phyloP scores from a whole-genome alignment of 805 yeast species.

The Metschnikowia borealis region DNA sequence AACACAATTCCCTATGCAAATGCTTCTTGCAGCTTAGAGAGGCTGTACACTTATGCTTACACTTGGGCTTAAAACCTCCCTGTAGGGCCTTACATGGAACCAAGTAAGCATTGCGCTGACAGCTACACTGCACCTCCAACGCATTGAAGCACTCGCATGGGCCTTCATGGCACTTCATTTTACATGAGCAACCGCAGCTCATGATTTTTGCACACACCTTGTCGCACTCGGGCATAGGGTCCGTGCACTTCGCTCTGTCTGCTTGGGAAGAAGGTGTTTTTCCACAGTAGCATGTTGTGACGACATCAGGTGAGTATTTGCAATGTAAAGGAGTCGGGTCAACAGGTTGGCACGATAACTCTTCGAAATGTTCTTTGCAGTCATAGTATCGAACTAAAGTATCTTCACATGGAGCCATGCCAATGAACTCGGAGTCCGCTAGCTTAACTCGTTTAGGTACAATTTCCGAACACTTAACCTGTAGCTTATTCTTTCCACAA shows the following conservation, averaged over 20 bases:
- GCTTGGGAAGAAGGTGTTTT: slow-evolving; percentile 45
- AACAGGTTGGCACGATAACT: slow-evolving; percentile 50
- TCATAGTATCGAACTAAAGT: slow-evolving; percentile 49
- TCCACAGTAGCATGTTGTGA: slow-evolving; percentile 80
- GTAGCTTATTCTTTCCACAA: slow-evolving; percentile 58
- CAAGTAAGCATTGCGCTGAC: slow-evolving; percentile 52
- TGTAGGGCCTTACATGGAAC: slow-evolving; percentile 63
- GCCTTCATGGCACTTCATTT: slow-evolving; percentile 71
- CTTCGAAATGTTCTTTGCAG: slow-evolving; percentile 61
- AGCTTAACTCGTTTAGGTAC: slow-evolving; percentile 30
- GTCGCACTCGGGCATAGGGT: slow-evolving; percentile 75
- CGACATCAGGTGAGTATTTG: slow-evolving; percentile 54
- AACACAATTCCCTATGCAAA: slow-evolving; percentile 65
- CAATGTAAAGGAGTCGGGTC: slow-evolving; percentile 37
- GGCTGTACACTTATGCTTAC: slow-evolving; percentile 70
- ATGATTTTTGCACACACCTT: slow-evolving; percentile 57
- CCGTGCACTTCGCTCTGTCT: slow-evolving; percentile 59
- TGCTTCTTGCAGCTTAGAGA: slow-evolving; percentile 78
- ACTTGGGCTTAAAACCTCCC: slow-evolving; percentile 51
- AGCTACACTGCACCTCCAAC: slow-evolving; percentile 54
- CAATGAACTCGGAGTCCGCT: slow-evolving; percentile 23
- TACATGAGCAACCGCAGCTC: slow-evolving; percentile 72
- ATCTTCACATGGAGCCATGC: slow-evolving; percentile 32
- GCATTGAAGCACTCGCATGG: slow-evolving; percentile 61
- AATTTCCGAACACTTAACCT: slow-evolving; percentile 43